These are phyloP conservation scores for Trichophaea hybrida DNA, from an alignment of 2,329 filamentous ascomycete species.

Conservation along the genomic window DNA sequence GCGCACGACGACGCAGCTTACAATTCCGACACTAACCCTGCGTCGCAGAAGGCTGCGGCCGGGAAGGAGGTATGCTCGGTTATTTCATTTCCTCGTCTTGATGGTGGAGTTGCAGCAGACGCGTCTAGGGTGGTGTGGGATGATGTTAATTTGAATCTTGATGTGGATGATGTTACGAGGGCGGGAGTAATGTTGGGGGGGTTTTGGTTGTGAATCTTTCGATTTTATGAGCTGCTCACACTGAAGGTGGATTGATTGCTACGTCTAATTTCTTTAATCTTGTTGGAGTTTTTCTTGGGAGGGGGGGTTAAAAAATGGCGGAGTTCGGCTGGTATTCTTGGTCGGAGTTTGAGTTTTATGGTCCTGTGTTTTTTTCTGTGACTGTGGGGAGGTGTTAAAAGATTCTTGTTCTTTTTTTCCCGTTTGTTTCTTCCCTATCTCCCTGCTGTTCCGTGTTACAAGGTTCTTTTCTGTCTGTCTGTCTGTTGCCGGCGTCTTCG, in stretches of 20 bases:
- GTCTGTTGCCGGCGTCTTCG: not conserved
- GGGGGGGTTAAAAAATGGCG: too few relatives aligned
- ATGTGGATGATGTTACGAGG: too few relatives aligned
- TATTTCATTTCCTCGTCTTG: not conserved
- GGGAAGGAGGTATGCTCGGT: constrained; percentile 5
- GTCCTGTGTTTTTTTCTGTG: not conserved
- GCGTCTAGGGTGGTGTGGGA: not conserved
- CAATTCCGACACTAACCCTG: constrained; percentile 4
- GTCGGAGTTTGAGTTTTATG: too few relatives aligned
- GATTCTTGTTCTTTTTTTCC: too few relatives aligned
- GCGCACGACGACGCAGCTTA: constrained; percentile 7
- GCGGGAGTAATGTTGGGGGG: not conserved
- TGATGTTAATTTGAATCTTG: too few relatives aligned
- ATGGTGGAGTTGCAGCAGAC: not conserved
- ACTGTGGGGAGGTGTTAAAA: not conserved
- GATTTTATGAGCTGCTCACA: not conserved
- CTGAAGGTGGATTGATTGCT: not conserved
- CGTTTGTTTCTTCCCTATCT: too few relatives aligned
- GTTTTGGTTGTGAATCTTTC: not conserved
- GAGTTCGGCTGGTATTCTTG: too few relatives aligned
- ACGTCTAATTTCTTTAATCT: not conserved
- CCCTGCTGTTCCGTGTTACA: too few relatives aligned
- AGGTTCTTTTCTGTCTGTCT: not conserved
- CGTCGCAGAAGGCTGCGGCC: constrained; percentile 1
- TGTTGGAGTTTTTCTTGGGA: not conserved